Evolutionary conservation across 2,329 filamentous ascomycete species (phyloP), one percentile per base, ranked within the genome.

Genomic region (Kalaharituber pfeilii): DNA sequence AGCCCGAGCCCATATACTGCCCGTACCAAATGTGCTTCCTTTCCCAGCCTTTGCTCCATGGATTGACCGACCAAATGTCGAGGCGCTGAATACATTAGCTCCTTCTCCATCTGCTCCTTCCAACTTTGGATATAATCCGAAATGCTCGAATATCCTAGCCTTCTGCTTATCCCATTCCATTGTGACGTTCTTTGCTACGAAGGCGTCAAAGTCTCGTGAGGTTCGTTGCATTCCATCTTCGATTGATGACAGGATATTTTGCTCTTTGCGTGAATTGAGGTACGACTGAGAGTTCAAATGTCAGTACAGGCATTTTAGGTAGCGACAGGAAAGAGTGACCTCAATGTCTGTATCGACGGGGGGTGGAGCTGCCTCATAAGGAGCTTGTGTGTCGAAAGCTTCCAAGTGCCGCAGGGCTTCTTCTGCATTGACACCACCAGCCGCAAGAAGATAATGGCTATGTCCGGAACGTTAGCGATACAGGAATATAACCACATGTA

Each of bases 151-250:
- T 60, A 98, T 94, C 61, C 81, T 81, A 68, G 84, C 86, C 59
- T 89, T 82, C 70, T 96, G 89, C 15, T 84, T 82, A 63, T 95
- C 88, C 88, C 91, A 96, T 67, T 96, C 87, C 72, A 94, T 82
- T 27, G 87, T 86, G 50, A 96, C 81, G 65, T 94, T 93, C 64
- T 95, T 88, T 67, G 96, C 88, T 54, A 98, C 74, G 67, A 94
- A 96, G 57, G 79, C 77, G 67, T 98, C 88, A 66, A 98, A 96
- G 65, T 96, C 91, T 54, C 81, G 80, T 57, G 89, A 82, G 3
- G 88, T 91, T 64, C 88, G 80, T 64, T 89, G 82, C 57, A 96
- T 73, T n/a, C 86, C 86, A 66, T 95, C 87, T 29, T 84, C 78
- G 63, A 95, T 88, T 78, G 94, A 88, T 65, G 84, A 86, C 55